Base-by-base conservation (phyloP, 805 yeast genomes). In the Saccharomycopsis fodiens region DNA sequence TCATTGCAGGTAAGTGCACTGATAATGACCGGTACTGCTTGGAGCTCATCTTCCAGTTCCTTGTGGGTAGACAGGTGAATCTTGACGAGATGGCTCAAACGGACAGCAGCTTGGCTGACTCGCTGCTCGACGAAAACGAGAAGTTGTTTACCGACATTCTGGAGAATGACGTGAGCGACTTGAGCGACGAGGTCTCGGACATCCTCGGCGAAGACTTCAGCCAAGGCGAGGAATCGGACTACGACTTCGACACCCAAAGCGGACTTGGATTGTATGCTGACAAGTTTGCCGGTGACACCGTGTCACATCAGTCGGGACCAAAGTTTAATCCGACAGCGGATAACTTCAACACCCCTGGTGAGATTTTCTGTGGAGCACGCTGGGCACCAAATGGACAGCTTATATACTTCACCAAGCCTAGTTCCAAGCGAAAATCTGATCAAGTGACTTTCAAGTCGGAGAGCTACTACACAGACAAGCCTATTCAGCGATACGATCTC, bases 61-160 rank as follows among this genome's bases (percentile, higher is more conserved):
- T 93, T 2, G 67, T 88, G 67, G 98, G 98, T 2, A 97, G 87
- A 52, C 74, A 76, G 44, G 68, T 82, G n/a, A 68, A 65, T 45
- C 52, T 74, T 20, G 73, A 68, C 20, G 61, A 57, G 43, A 47
- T 32, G 36, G 7, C 7, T 32, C 36, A 32, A 10, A 5, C 8
- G 8, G 36, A 17, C 8, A 7, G 17, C 7, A 32, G 12, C 15
- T 15, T 15, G 17, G 15, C 10, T 32, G 36, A 32, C 15, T 10
- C 36, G 17, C 15, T 32, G 36, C 8, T 15, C 8, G 36, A 15
- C 15, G 20, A 10, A 10, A 17, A 37, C 13, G 45, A 27, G 3
- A 25, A 3, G 1, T 8, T 21, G 12, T 8, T 15, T 8, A 2
- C 42, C 7, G 39, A 15, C 29, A 31, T 23, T 31, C 40, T 25